Evolutionary conservation across 495 filamentous ascomycete species (phyloP).

Genomic region (Aspergillus olivimuriae): DNA sequence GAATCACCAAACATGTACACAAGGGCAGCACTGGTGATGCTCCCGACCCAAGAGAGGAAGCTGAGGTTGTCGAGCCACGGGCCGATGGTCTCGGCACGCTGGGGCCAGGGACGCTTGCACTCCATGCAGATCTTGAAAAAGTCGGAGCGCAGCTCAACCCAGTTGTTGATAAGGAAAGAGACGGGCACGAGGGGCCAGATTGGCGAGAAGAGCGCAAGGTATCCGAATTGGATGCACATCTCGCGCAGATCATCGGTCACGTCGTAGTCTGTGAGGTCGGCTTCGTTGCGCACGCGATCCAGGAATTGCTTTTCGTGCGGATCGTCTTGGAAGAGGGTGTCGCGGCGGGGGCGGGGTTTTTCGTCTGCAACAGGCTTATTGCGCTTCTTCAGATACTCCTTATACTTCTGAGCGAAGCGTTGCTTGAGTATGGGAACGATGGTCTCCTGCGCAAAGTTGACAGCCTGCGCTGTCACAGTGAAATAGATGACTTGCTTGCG

Average conservation of each 20-base stretch:
- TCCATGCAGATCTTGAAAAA: slow-evolving; percentile 91
- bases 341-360: slow-evolving; percentile 9
- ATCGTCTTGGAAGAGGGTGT: slow-evolving; percentile 39
- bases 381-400: slow-evolving; percentile 43
- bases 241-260: slow-evolving; percentile 84
- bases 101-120: slow-evolving; percentile 81
- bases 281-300: slow-evolving; percentile 73
- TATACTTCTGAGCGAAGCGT: slow-evolving; percentile 63
- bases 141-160: slow-evolving; percentile 89
- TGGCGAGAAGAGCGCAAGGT: slow-evolving; percentile 87
- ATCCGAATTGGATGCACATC: slow-evolving; percentile 94
- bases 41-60: slow-evolving; percentile 89
- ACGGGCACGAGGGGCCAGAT: slow-evolving; percentile 85
- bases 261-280: slow-evolving; percentile 80
- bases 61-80: slow-evolving; percentile 86
- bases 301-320: slow-evolving; percentile 75
- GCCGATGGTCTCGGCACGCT: slow-evolving; percentile 86
- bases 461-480: slow-evolving; percentile 89
- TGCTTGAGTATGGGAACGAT: slow-evolving; percentile 83
- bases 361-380: slow-evolving; percentile 15
- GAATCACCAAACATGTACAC: slow-evolving; percentile 80
- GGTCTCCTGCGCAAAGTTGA: slow-evolving; percentile 80
- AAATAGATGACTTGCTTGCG: slow-evolving; percentile 95
- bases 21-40: slow-evolving; percentile 74
- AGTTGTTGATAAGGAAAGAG: slow-evolving; percentile 93